Conservation (phyloP, 257 asterid genomes). For the Scutellaria baicalensis region DNA sequence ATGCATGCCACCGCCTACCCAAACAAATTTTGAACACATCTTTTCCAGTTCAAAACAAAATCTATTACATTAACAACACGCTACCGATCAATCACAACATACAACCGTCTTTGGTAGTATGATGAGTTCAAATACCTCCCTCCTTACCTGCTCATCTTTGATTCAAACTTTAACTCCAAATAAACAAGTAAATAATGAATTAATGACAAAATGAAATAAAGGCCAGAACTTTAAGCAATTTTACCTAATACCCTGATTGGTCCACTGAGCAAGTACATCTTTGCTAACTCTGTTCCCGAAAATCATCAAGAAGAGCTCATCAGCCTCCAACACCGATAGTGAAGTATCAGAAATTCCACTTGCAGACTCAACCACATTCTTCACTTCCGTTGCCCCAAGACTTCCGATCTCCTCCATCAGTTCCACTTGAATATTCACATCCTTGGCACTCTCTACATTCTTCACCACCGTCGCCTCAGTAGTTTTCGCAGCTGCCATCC, state of each 20-base stretch:
- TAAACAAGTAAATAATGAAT: not conserved
- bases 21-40: not conserved
- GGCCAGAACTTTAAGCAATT: not conserved
- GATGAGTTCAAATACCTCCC: no score
- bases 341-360: constrained; percentile 29
- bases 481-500: constrained; percentile 48
- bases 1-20: no score
- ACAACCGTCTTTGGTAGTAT: not conserved
- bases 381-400: constrained; percentile 1
- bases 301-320: constrained; percentile 64
- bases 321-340: constrained; percentile 49
- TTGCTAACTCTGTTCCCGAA: constrained; percentile 59
- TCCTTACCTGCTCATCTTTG: no score
- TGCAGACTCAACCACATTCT: constrained; percentile 27
- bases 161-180: no score
- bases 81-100: not conserved
- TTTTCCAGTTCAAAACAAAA: not conserved
- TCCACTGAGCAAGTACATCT: constrained; percentile 92
- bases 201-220: not conserved
- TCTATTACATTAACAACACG: not conserved
- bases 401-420: not conserved
- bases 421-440: constrained; percentile 32
- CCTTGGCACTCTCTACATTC: constrained; percentile 21
- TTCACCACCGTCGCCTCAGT: constrained; percentile 17
- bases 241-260: constrained; percentile 96